Base-by-base conservation (phyloP, 140 eudicot species). In the Erigeron philadelphicus region DNA sequence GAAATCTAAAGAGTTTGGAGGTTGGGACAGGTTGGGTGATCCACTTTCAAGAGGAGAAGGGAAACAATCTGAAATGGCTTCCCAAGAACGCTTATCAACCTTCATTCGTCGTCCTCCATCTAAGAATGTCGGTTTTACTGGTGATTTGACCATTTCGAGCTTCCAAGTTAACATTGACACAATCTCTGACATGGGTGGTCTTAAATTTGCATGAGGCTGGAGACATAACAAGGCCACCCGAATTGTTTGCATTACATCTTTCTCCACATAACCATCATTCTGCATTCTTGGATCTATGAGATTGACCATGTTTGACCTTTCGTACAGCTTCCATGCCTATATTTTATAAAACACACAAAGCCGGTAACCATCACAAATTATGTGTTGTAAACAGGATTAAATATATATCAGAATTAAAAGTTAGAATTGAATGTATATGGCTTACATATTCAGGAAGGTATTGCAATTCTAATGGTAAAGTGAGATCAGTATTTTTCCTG, bases 251-350 rank as follows among this genome's bases (percentile, higher is more conserved):
- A 85, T 53, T 13, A 85, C 80, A 57, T 88, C 87, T 72, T 84
- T 82, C 71, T 85, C 87, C 8, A 65, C 70, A 52, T 72, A 68
- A 35, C 81, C 88, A 10, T 74, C 88, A n/a, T 78, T 80, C 43
- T 67, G 74, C 85, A 88, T 73, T 73, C 79, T 79, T 50, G 86
- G 83, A 68, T 88, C 95, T 47, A 88, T 79, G 6, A 88, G 78
- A 48, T 85, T 84, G 9, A 66, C 60, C 80, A 85, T 61, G 40
- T 59, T 78, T 25, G 91, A 88, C 64, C 84, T 85, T 67, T 85
- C 91, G 43, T 85, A 85, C 31, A 88, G 52, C 83, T 85, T 88
- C 91, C 95, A 88, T n/a, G 95, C 95, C 95, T 86, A 21, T 66
- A 16, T 1, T 1, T 19, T 18, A 59, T 8, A 15, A 41, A 45